Percentiles rank a stretch among this genome's conserved stretches.
Conservation (phyloP, 23 red algal genomes). For the Gracilaria vermiculophylla region DNA sequence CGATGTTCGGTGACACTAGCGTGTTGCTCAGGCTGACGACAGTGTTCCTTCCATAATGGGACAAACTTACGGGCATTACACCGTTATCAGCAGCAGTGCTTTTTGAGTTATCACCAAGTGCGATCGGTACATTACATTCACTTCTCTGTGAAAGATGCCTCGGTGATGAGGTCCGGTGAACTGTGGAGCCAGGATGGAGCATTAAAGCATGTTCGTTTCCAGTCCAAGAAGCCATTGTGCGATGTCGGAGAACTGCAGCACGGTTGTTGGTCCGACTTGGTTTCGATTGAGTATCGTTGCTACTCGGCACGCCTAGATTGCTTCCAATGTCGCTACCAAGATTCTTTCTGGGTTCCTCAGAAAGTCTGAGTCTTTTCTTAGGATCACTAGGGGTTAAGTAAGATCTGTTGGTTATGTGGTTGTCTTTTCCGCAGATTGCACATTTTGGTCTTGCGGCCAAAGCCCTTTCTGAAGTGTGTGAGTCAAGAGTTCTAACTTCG, state of each 20-base stretch:
- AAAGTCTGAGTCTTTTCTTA: neutral
- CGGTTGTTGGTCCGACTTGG: neutral
- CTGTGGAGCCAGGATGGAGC: slow-evolving; percentile 33
- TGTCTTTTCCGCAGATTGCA: slow-evolving; percentile 10
- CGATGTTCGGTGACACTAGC: too few relatives aligned
- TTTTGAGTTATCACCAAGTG: slow-evolving; percentile 39
- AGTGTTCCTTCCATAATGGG: too few relatives aligned
- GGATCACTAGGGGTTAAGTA: neutral
- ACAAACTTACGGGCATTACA: too few relatives aligned
- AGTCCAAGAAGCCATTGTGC: neutral
- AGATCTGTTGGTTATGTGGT: neutral
- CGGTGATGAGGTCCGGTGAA: neutral
- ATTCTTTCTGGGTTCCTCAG: neutral
- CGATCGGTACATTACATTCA: neutral
- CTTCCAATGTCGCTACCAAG: neutral
- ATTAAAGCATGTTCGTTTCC: neutral
- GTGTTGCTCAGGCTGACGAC: too few relatives aligned
- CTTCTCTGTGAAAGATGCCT: neutral
- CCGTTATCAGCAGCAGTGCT: slow-evolving; percentile 4
- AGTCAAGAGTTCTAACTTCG: neutral
- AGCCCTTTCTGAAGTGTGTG: neutral
- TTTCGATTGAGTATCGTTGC: neutral
- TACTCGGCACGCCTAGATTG: neutral
- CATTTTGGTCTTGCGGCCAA: slow-evolving; percentile 14
- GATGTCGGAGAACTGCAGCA: neutral